Evolutionary conservation across 208 protist genomes (phyloP).

Genomic region (Trypanosoma platydactyli): DNA sequence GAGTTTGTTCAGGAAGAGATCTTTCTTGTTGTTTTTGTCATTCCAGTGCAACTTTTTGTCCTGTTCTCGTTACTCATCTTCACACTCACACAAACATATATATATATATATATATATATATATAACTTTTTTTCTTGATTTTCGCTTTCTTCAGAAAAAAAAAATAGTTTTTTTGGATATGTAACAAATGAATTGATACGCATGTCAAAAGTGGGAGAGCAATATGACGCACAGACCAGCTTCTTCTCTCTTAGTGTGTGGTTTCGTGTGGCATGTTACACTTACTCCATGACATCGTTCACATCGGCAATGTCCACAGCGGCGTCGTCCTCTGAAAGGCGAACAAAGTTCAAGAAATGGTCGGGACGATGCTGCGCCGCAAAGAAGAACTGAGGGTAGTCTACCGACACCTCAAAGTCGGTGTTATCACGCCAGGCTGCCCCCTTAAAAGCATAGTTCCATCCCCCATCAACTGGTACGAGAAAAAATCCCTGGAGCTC

Average conservation of each 20-base stretch:
- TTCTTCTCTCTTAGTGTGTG: neutral
- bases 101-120: too few species aligned
- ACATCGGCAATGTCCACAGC: constrained; percentile 72
- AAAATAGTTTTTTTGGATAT: too few species aligned
- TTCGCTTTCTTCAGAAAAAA: too few species aligned
- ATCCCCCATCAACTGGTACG: constrained; percentile 63
- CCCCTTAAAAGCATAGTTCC: constrained; percentile 90
- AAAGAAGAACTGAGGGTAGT: constrained; percentile 76
- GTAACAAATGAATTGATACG: too few species aligned
- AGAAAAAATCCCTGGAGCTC: constrained; percentile 79
- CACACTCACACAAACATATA: too few species aligned
- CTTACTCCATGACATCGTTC: constrained; percentile 31
- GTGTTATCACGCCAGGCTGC: constrained; percentile 72
- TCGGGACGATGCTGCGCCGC: constrained; percentile 68
- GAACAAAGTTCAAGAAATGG: constrained; percentile 87
- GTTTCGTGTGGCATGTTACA: neutral
- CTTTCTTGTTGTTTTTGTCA: too few species aligned
- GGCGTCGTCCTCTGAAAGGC: constrained; percentile 42
- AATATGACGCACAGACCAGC: too few species aligned
- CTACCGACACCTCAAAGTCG: constrained; percentile 76
- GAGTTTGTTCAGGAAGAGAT: too few species aligned
- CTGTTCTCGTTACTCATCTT: too few species aligned
- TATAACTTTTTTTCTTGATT: too few species aligned
- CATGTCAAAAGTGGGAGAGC: too few species aligned
- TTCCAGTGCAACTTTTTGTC: too few species aligned